phyloP scores from a whole-genome alignment of 306 rosid genomes.

The Prunus kanzakura region DNA sequence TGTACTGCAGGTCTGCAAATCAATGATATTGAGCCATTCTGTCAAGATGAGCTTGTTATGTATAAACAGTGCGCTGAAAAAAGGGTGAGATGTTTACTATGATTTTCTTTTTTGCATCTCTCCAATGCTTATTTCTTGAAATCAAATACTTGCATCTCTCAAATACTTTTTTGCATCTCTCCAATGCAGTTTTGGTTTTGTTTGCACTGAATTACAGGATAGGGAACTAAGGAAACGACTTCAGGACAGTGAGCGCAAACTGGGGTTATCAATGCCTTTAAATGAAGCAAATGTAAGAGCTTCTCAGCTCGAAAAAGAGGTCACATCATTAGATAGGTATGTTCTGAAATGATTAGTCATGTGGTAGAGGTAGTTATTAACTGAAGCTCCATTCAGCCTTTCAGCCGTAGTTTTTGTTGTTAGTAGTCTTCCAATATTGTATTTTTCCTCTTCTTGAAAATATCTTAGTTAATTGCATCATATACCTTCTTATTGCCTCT shows the following conservation, averaged over 20 bases:
- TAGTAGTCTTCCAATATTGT: neutral
- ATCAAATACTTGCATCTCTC: too few relatives aligned
- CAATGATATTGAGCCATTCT: constrained; percentile 92
- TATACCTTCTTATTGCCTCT: neutral
- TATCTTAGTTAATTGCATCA: neutral
- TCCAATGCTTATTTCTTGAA: constrained; percentile 13
- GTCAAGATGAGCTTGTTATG: constrained; percentile 88
- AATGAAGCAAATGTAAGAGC: constrained; percentile 79
- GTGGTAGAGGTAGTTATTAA: neutral
- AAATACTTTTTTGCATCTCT: constrained; percentile 5
- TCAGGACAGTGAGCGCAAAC: constrained; percentile 74
- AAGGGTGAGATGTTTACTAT: constrained; percentile 56
- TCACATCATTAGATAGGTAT: constrained; percentile 80
- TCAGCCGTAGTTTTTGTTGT: neutral
- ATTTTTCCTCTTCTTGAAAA: neutral
- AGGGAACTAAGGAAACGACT: constrained; percentile 69
- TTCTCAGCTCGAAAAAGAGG: constrained; percentile 76
- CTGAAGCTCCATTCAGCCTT: neutral
- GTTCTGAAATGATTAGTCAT: constrained; percentile 9
- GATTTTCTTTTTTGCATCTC: constrained; percentile 5
- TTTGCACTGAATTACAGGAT: constrained; percentile 47
- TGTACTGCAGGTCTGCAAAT: constrained; percentile 76
- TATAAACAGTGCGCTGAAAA: constrained; percentile 75
- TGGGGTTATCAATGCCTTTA: constrained; percentile 89
- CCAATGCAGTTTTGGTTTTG: constrained; percentile 6